Conservation (phyloP, 352 stramenopile species). For the Pythium sp. region DNA sequence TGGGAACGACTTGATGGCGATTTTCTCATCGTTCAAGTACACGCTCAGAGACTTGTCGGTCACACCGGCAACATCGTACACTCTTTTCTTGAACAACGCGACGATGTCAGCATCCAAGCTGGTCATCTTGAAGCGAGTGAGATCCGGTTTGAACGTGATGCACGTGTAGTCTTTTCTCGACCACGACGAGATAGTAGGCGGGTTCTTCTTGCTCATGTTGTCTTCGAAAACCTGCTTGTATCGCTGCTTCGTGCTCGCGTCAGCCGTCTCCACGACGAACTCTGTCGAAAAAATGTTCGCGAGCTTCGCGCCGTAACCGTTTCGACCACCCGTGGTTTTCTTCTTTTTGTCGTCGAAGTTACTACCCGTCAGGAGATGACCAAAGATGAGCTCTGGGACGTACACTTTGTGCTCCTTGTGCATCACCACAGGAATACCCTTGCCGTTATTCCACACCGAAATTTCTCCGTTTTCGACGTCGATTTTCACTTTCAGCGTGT, state of each 20-base stretch:
- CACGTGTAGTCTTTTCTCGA: conserved; percentile 91
- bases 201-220: conserved; percentile 94
- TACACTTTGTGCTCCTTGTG: conserved; percentile 98
- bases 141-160: conserved; percentile 96
- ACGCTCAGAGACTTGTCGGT: conserved; percentile 91
- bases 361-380: conserved; percentile 95
- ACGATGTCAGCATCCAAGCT: conserved; percentile 93
- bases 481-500: conserved; percentile 94
- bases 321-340: conserved; percentile 92
- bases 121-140: conserved; percentile 91
- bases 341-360: conserved; percentile 99
- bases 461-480: conserved; percentile 91
- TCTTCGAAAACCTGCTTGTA: conserved; percentile 91
- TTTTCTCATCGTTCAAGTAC: conserved; percentile 92
- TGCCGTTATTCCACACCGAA: conserved; percentile 97
- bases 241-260: conserved; percentile 89
- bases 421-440: conserved; percentile 95
- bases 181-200: conserved; percentile 85
- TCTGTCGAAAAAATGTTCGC: conserved; percentile 99
- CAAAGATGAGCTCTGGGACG: conserved; percentile 97
- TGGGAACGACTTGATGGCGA: conserved; percentile 92
- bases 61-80: conserved; percentile 96
- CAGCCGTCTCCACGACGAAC: conserved; percentile 98
- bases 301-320: conserved; percentile 98
- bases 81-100: conserved; percentile 94